Percentiles rank a stretch among this genome's conserved stretches.
phyloP scores from a whole-genome alignment of 2,329 filamentous ascomycete genomes.

The Botrytis fabae region DNA sequence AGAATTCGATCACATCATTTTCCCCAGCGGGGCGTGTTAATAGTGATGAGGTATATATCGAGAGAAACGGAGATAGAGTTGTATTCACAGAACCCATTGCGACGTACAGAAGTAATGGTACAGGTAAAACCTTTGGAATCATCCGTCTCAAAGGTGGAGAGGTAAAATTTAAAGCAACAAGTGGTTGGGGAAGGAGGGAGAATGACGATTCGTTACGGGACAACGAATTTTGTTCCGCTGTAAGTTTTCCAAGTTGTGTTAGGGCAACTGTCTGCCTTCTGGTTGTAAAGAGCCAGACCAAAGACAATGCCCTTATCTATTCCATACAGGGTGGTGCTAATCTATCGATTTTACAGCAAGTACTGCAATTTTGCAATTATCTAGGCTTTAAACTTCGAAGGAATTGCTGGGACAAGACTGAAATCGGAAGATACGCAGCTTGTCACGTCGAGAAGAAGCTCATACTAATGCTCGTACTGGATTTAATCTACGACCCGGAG shows the following conservation, averaged over 20 bases:
- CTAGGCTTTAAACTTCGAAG: slow-evolving; percentile 9
- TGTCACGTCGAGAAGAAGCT: slow-evolving; percentile 22
- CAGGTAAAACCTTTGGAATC: slow-evolving; percentile 5
- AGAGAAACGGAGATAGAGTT: background rate
- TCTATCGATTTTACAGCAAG: background rate
- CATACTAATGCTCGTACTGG: background rate
- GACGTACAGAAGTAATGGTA: background rate
- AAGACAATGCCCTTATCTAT: background rate
- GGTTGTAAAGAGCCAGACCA: background rate
- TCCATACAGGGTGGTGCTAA: background rate
- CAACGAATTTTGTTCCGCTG: slow-evolving; percentile 15
- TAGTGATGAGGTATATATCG: background rate
- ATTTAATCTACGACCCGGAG: slow-evolving; percentile 3
- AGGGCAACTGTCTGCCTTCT: background rate
- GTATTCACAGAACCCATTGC: background rate
- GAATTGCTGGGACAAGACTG: slow-evolving; percentile 11
- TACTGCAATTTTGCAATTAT: slow-evolving; percentile 15
- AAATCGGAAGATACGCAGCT: slow-evolving; percentile 14
- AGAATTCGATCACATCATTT: background rate
- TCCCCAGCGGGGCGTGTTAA: background rate
- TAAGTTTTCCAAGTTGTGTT: background rate
- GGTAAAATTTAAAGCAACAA: background rate
- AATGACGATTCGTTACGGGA: background rate
- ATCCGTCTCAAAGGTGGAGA: background rate
- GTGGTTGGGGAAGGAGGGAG: background rate